Percentiles rank a stretch among this genome's conserved stretches.
phyloP scores from a whole-genome alignment of 1,284 basidiomycete genomes.

The Trametes polyzona region DNA sequence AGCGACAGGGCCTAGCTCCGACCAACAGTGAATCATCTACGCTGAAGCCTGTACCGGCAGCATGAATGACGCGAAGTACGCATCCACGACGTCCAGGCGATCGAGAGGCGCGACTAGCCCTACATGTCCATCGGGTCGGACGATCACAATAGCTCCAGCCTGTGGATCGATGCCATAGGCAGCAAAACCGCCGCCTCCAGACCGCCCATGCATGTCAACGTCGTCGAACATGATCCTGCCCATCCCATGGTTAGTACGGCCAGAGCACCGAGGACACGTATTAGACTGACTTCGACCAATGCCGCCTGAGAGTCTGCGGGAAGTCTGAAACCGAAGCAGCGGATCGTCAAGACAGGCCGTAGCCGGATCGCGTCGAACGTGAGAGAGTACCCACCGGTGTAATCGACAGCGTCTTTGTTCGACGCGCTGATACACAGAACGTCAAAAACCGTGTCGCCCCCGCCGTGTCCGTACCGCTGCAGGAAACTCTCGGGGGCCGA shows the following conservation, averaged over 20 bases:
- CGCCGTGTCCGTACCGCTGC: neutral
- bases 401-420: slow-evolving; percentile 50
- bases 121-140: slow-evolving; percentile 80
- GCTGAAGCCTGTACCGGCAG: neutral
- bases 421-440: slow-evolving; percentile 51
- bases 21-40: too few species aligned
- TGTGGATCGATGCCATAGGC: slow-evolving; percentile 56
- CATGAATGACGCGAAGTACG: slow-evolving; percentile 55
- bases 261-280: neutral
- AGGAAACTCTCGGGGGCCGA: neutral
- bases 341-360: neutral
- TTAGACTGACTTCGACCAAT: slow-evolving; percentile 65
- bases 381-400: slow-evolving; percentile 34
- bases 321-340: slow-evolving; percentile 34
- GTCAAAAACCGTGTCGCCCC: slow-evolving; percentile 50
- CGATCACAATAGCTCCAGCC: slow-evolving; percentile 62
- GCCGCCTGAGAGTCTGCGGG: slow-evolving; percentile 54
- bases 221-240: slow-evolving; percentile 40
- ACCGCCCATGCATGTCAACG: slow-evolving; percentile 34
- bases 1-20: too few species aligned
- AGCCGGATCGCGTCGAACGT: neutral
- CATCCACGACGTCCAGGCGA: slow-evolving; percentile 43
- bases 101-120: slow-evolving; percentile 55
- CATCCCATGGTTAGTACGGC: too few species aligned
- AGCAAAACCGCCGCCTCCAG: slow-evolving; percentile 46